Conservation (phyloP, 192 early-diverging fungal genomes). For the Pilobolus umbonatus region DNA sequence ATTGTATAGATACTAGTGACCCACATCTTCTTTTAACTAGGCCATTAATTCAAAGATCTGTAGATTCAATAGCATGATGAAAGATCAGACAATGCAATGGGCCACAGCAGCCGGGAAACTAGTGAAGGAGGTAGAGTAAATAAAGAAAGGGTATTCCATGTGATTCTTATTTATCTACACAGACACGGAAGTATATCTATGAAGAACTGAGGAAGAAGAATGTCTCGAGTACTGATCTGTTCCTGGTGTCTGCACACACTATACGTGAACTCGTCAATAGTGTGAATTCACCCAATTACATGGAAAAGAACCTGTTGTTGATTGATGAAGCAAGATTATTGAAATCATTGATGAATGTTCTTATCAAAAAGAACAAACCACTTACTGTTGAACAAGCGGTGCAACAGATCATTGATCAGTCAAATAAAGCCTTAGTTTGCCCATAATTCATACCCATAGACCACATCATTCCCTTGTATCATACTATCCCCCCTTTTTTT, state of each 20-base stretch:
- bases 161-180: background rate
- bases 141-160: background rate
- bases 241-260: slow-evolving; percentile 32
- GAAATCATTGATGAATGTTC: slow-evolving; percentile 26
- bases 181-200: slow-evolving; percentile 20
- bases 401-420: slow-evolving; percentile 17
- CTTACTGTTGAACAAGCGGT: background rate
- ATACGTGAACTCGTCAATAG: slow-evolving; percentile 27
- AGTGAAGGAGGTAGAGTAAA: slow-evolving; percentile 24
- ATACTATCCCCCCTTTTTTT: slow-evolving; percentile 2
- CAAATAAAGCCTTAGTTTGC: too few species aligned
- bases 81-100: slow-evolving; percentile 14
- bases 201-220: slow-evolving; percentile 23
- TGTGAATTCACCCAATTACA: slow-evolving; percentile 14
- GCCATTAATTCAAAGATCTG: slow-evolving; percentile 26
- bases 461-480: too few species aligned
- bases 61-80: slow-evolving; percentile 3
- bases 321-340: slow-evolving; percentile 33
- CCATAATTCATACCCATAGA: too few species aligned
- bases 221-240: slow-evolving; percentile 19
- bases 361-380: slow-evolving; percentile 20
- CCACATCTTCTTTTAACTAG: slow-evolving; percentile 1
- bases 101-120: slow-evolving; percentile 26
- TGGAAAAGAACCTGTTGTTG: slow-evolving; percentile 7
- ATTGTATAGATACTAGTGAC: too few species aligned